Base-by-base conservation (phyloP, 768 basidiomycete genomes). In the Rubroboletus satanas region DNA sequence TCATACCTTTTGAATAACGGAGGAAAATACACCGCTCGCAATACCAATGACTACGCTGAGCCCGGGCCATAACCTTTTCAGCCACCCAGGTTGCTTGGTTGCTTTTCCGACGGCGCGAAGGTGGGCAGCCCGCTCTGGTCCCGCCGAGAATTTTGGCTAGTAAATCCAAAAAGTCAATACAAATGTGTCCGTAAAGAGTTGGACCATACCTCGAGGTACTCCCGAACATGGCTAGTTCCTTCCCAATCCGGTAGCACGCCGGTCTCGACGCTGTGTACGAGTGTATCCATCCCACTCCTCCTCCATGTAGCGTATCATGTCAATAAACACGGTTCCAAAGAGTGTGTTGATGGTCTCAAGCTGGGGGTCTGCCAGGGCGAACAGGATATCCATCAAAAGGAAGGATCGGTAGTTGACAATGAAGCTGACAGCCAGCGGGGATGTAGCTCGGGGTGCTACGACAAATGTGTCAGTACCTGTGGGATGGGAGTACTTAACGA, bases 281-380 rank as follows among this genome's bases (percentile, higher is more conserved):
- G 54, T 5, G 17, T 38, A 26, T 65, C n/a, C n/a, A n/a, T n/a
- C 52, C 66, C 61, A 61, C 32, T 60, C 63, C n/a, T 65, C 51
- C 18, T 62, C 65, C 46, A 66, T 56, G 44, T 51, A 49, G 14
- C 58, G 48, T n/a, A 58, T 49, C 55, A 67, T 59, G 29, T 68
- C 66, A 1, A 68, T 6, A 14, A 66, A 63, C 2, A 58, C 44
- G 28, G 54, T 62, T 9, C 49, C 53, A 43, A 57, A 67, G 4
- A 65, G 26, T 0, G 58, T 57, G 33, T 47, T 56, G 26, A 61
- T 49, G n/a, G 55, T 62, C 29, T 64, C 65, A 4, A 64, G 51
- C 15, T 49, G 42, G 2, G 43, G 14, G 7, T 66, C 60, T 5
- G 54, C 55, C 28, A 66, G 56, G 21, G 61, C 63, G 36, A 67